Evolutionary conservation across 2,329 filamentous ascomycete genomes (phyloP).

Genomic region (Aspergillus persii): DNA sequence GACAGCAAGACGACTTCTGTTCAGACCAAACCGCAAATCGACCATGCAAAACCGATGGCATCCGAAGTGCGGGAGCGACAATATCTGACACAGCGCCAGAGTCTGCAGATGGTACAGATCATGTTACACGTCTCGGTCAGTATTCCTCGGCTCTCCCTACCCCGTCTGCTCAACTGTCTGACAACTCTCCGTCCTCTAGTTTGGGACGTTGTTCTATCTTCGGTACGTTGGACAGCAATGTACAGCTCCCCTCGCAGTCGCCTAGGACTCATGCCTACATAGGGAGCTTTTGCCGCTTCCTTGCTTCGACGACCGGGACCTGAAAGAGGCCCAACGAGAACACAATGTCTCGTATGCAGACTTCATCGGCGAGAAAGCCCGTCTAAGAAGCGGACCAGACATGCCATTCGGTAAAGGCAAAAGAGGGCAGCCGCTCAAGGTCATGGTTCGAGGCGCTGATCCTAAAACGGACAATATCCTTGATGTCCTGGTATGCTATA

Average conservation of each 20-base stretch:
- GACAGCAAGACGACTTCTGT: constrained; percentile 5
- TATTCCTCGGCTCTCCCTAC: constrained; percentile 4
- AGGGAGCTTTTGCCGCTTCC: constrained; percentile 36
- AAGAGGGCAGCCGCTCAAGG: constrained; percentile 35
- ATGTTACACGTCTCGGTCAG: constrained; percentile 48
- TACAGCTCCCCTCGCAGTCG: background rate
- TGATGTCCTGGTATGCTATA: constrained; percentile 45
- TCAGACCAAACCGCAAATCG: constrained; percentile 14
- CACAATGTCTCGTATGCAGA: constrained; percentile 27
- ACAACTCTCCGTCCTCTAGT: constrained; percentile 21
- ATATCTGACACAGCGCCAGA: constrained; percentile 42
- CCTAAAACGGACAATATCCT: constrained; percentile 45
- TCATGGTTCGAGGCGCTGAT: constrained; percentile 42
- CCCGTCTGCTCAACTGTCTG: background rate
- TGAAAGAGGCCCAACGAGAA: constrained; percentile 25
- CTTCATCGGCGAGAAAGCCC: constrained; percentile 24
- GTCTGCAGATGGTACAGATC: constrained; percentile 48
- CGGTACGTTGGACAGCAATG: constrained; percentile 21
- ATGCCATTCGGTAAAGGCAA: constrained; percentile 21
- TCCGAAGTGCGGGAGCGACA: constrained; percentile 12
- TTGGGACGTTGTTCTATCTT: constrained; percentile 36
- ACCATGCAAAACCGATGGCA: constrained; percentile 9
- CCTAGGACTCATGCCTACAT: constrained; percentile 14
- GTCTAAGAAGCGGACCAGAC: constrained; percentile 5
- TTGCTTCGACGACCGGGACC: constrained; percentile 35